Base-by-base conservation (phyloP, 2,329 filamentous ascomycete genomes). In the Clarireedia hainanense region DNA sequence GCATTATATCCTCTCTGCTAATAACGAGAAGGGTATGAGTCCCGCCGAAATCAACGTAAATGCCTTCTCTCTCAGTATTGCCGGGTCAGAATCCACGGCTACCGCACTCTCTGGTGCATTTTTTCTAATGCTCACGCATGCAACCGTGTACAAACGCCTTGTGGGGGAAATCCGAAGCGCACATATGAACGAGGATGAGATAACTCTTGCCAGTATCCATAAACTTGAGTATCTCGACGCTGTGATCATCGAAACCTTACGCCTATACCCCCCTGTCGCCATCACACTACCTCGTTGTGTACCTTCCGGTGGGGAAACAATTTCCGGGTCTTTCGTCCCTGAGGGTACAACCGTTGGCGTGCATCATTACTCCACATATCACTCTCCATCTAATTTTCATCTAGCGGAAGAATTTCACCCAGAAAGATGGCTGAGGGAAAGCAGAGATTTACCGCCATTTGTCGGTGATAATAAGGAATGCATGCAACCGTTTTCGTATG, bases 201-300 rank as follows among this genome's bases (percentile, higher is more conserved):
- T 79, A 47, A 70, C 63, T 20, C 56, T 74, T 9, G 58, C 58
- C 14, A 64, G 63, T 1, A 63, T 69, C 2, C 4, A 39, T n/a
- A 26, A 39, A 58, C 63, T 76, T 0, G 36, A 52, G 0, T 77
- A 77, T 53, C 67, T 76, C 60, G 60, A 69, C 4, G 75, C 74
- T 1, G 68, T 68, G 17, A 59, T 77, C 4, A 64, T 75, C 1
- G 76, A 78, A 62, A 63, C 66, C 0, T 62, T 79, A 27, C 68
- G 76, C 9, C 58, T 74, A 9, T 75, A 72, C 50, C 72, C 74
- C 4, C 61, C 62, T 17, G 27, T 61, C 3, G 56, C 59, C n/a
- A 51, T 47, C 24, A 55, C 47, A 4, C 45, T 65, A 27, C 50
- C 58, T 15, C 40, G 64, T 23, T n/a, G 45, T 9, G 58, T 62